phyloP scores from a whole-genome alignment of 208 protist genomes.

The Crithidia expoeki region DNA sequence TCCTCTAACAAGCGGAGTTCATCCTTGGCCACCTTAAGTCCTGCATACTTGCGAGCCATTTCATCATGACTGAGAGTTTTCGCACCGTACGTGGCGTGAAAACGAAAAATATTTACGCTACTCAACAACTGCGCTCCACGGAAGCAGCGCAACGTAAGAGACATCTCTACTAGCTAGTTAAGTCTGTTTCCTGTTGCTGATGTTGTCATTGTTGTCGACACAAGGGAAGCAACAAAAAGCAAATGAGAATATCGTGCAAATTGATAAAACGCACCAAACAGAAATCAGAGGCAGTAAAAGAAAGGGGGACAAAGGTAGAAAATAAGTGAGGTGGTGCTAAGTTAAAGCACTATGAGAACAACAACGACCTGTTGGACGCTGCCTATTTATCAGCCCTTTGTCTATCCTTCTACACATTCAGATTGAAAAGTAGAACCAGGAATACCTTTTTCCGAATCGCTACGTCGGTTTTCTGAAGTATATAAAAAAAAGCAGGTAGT shows the following conservation, averaged over 20 bases:
- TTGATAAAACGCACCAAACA: background rate
- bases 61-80: conserved; percentile 52
- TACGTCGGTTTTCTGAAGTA: no score
- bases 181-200: background rate
- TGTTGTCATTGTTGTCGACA: no score
- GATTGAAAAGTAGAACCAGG: no score
- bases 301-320: background rate
- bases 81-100: conserved; percentile 60
- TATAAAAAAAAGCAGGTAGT: no score
- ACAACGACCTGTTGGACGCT: no score
- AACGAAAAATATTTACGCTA: conserved; percentile 26
- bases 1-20: conserved; percentile 55
- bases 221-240: no score
- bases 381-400: no score
- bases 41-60: conserved; percentile 35
- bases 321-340: background rate
- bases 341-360: no score
- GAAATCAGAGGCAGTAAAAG: background rate
- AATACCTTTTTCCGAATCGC: no score
- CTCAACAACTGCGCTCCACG: conserved; percentile 11
- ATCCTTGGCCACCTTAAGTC: conserved; percentile 12
- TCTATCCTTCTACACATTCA: background rate
- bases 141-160: conserved; percentile 18
- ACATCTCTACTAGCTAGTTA: conserved; percentile 16
- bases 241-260: no score